Evolutionary conservation across 768 basidiomycete species (phyloP), one percentile per base, ranked within the genome.

Genomic region (Crepidotus variabilis): DNA sequence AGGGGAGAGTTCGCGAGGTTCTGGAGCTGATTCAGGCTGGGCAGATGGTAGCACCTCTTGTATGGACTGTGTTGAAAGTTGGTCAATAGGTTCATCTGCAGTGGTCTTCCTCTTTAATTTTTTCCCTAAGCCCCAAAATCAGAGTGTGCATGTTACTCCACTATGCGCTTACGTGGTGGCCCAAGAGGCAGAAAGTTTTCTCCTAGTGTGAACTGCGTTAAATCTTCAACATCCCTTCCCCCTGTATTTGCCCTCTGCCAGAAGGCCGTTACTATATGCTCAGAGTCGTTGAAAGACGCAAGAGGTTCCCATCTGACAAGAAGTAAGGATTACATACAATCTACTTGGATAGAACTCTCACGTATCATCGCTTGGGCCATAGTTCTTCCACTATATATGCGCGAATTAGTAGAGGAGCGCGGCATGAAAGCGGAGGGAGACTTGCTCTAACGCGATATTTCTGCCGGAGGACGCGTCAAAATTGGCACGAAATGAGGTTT

Each of bases 271-370:
- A 87, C 32, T 14, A 88, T 73, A 50, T 83, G 75, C 60, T 84
- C 80, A 0, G 86, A 86, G 6, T 68, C 78, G 14, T 65, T 66
- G 57, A 90, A 88, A 8, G 85, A 86, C 51, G 80, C 73, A 7
- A 71, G 66, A 8, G 88, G 87, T 60, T 90, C 88, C 87, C 87
- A 89, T 9, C 87, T 89, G 59, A 8, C 39, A 55, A 5, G 22
- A 6, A 24, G 6, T 57, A 33, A 54, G 21, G 23, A 24, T 6
- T 6, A 23, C 33, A 28, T 55, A 34, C 50, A 46, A 13, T 32
- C 34, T 28, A 22, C 16, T 22, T 23, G 54, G 23, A 2, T 20
- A n/a, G 14, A n/a, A 16, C 8, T 74, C 85, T 60, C 71, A 83
- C 85, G 84, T 87, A 76, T 81, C 77, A 32, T 84, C 83, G 5